Base-by-base conservation (phyloP, 75 land plant species). In the Adiantum capillusveneris region DNA sequence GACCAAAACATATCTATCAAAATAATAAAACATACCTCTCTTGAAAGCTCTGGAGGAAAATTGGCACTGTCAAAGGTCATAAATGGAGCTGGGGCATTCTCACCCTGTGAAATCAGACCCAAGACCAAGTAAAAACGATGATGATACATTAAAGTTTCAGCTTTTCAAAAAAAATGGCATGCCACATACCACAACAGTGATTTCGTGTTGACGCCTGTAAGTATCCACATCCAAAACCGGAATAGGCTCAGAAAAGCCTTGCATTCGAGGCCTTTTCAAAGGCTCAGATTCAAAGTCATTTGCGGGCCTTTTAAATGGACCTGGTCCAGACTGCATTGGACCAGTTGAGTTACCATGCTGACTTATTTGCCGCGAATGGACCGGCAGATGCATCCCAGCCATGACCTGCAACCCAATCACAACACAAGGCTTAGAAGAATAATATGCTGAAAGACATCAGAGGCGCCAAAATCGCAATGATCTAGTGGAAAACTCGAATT, bases 61-160 rank as follows among this genome's bases (percentile, higher is more conserved):
- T 92, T 88, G 51, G 92, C 84, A 34, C 77, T 74, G 18, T 86
- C 96, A 80, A 95, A 95, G 9, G 86, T 81, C 75, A 90, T 84
- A 62, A 84, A 84, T 24, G 99, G 99, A 7, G 88, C 65, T 25
- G 99, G 99, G 53, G 86, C 92, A 78, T 95, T 74, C 9, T 78
- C 84, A 31, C 99, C 99, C 99, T 95, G 65, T 44, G 20, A 74
- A 57, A 51, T 44, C 16, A 39, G 24, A 18, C 20, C 29, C 29
- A 55, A 39, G 50, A 56, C 37, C 34, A 17, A 42, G 34, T 45
- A 53, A 53, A 17, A 45, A 71, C 3, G n/a, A n/a, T n/a, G n/a
- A n/a, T n/a, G n/a, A n/a, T n/a, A n/a, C 46, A 51, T 11, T 61
- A 25, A 20, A 58, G 18, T 16, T 27, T n/a, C n/a, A n/a, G n/a